phyloP scores from a whole-genome alignment of 148 eudicot genomes.

The Cornus kousa region DNA sequence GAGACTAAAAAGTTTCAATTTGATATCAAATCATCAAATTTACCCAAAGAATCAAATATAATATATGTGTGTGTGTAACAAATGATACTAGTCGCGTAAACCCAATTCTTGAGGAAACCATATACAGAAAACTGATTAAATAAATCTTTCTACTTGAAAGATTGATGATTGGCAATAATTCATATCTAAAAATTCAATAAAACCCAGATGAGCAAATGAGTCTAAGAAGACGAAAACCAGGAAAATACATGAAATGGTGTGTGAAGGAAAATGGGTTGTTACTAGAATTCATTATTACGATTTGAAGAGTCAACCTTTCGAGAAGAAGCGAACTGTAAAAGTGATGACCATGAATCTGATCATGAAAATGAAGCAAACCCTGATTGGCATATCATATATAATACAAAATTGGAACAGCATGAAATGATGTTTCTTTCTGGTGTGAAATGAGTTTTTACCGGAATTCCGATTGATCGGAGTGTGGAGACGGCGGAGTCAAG shows the following conservation, averaged over 20 bases:
- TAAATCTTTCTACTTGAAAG: neutral
- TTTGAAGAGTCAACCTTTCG: neutral
- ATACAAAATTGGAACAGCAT: neutral
- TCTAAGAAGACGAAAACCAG: neutral
- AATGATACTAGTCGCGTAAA: neutral
- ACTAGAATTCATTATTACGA: neutral
- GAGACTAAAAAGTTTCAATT: neutral
- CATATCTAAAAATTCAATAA: too few species aligned
- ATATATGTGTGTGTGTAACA: neutral
- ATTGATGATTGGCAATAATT: neutral
- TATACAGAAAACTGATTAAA: neutral
- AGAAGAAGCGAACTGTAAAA: neutral
- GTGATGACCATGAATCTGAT: neutral
- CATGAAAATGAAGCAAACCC: neutral
- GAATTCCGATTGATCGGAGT: conserved; percentile 64
- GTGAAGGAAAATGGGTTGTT: neutral
- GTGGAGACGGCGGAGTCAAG: conserved; percentile 72
- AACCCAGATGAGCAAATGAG: too few species aligned
- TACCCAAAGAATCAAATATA: neutral
- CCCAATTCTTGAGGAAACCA: neutral
- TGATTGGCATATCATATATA: neutral
- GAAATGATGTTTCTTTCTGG: neutral
- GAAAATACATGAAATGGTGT: neutral
- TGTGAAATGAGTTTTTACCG: conserved; percentile 31
- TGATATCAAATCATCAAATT: neutral